These are phyloP conservation scores for Hericium coralloides DNA, from an alignment of 768 basidiomycete species.

Conservation along the genomic window DNA sequence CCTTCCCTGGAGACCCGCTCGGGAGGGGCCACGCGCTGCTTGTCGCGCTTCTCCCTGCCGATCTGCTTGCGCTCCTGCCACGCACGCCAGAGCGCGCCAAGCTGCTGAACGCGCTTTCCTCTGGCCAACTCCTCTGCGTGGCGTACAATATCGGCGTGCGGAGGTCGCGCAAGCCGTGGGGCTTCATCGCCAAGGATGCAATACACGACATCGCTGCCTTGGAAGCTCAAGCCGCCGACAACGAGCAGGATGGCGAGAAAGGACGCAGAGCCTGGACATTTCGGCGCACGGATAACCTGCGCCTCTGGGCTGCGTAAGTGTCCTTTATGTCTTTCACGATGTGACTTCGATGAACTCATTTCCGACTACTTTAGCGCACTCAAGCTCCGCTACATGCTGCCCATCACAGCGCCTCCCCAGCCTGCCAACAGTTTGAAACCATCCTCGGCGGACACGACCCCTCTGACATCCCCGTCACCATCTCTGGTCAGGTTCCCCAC, in stretches of 20 bases:
- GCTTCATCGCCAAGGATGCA: slow-evolving; percentile 67
- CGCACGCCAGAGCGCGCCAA: slow-evolving; percentile 22
- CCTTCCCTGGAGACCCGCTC: slow-evolving; percentile 47
- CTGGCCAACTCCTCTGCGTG: slow-evolving; percentile 71
- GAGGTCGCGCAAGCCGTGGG: slow-evolving; percentile 79
- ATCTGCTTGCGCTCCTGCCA: slow-evolving; percentile 33
- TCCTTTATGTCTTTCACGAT: not conserved
- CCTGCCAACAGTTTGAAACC: slow-evolving; percentile 20
- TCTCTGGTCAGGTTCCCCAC: slow-evolving; percentile 29
- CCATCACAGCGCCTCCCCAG: slow-evolving; percentile 47
- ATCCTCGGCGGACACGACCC: slow-evolving; percentile 5
- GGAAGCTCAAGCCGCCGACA: slow-evolving; percentile 37
- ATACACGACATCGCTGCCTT: slow-evolving; percentile 74
- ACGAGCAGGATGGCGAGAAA: slow-evolving; percentile 25
- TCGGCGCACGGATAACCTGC: slow-evolving; percentile 75
- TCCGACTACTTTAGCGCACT: slow-evolving; percentile 43
- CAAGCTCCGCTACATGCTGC: slow-evolving; percentile 73
- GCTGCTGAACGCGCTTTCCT: slow-evolving; percentile 52
- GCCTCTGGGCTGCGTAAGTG: slow-evolving; percentile 78
- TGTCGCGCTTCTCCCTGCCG: slow-evolving; percentile 45
- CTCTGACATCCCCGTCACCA: slow-evolving; percentile 21
- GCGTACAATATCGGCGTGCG: slow-evolving; percentile 80
- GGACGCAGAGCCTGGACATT: slow-evolving; percentile 72
- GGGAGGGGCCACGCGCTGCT: slow-evolving; percentile 60
- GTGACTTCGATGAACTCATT: not conserved